These are phyloP conservation scores for Phallus indusiatus DNA, from an alignment of 768 basidiomycete genomes.

Conservation along the genomic window DNA sequence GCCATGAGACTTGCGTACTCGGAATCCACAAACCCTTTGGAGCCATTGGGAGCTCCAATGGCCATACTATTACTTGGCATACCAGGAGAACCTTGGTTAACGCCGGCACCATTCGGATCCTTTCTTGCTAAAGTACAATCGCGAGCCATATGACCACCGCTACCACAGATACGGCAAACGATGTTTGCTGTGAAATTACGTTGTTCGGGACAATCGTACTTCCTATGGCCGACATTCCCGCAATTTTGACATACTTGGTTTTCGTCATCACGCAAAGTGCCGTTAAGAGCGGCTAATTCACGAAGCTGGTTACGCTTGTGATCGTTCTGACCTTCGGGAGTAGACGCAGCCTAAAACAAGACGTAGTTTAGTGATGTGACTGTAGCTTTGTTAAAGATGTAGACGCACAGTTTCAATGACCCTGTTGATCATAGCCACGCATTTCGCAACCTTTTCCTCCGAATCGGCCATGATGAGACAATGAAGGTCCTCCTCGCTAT, in stretches of 20 bases:
- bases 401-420: constrained; percentile 90
- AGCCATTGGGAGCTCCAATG: constrained; percentile 32
- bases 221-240: constrained; percentile 88
- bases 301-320: constrained; percentile 99
- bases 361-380: constrained; percentile 6
- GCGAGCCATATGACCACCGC: constrained; percentile 97
- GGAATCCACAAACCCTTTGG: constrained; percentile 74
- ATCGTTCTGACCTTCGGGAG: constrained; percentile 98
- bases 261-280: constrained; percentile 98
- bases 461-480: constrained; percentile 91
- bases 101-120: constrained; percentile 51
- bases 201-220: constrained; percentile 98
- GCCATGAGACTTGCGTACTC: constrained; percentile 98
- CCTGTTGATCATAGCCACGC: constrained; percentile 92
- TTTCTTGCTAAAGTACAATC: constrained; percentile 86
- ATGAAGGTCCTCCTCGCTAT: constrained; percentile 98
- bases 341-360: constrained; percentile 78
- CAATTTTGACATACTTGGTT: constrained; percentile 99
- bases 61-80: neutral
- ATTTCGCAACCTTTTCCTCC: constrained; percentile 83
- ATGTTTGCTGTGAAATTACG: constrained; percentile 99
- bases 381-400: neutral
- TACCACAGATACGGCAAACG: constrained; percentile 97
- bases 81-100: neutral
- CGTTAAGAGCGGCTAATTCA: constrained; percentile 94